Evolutionary conservation across 2,329 filamentous ascomycete genomes (phyloP), one percentile per base, ranked within the genome.

Genomic region (Sporothrix variecibatus): DNA sequence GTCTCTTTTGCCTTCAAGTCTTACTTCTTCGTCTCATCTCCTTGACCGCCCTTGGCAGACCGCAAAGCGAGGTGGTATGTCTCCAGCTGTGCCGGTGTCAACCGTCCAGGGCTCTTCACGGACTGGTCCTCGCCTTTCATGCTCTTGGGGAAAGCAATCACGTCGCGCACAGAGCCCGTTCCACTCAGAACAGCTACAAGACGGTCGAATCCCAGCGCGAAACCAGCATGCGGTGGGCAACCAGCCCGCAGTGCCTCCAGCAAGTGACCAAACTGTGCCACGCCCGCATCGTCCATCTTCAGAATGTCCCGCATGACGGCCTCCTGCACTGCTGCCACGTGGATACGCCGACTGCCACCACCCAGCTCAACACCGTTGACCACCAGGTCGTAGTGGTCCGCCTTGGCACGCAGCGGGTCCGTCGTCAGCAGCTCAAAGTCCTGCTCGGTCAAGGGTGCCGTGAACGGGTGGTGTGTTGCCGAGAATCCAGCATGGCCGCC

Each of bases 121-220:
- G 97, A 88, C 73, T 90, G 82, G 83, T 99, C 96, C 80, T 97
- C 93, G 0, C 96, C 95, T 81, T 91, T 94, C 75, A 94, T 94
- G 76, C 90, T 95, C 86, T 99, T 99, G 0, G 96, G 97, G 80
- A 99, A 99, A 0, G 95, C 95, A 82, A 99, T 98, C 1, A 99
- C 95, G 83, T 99, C 95, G 75, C 93, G 87, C 2, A 99, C 92
- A 1, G 92, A 94, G 12, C 92, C 87, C 43, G 88, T 91, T 1
- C 91, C 92, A 28, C 92, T 88, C 86, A 99, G 88, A 0, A 97
- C 85, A 0, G 95, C 92, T 53, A 96, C 87, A 68, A 99, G 82
- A 3, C 96, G 87, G 81, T 99, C 96, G 81, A 98, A 97, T 0
- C 96, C 96, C 20, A 99, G 85, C 0, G 96, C 96, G 76, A 99